A percentile compares a stretch with the other conserved stretches of the same genome.
phyloP scores from a whole-genome alignment of 495 filamentous ascomycete species.

The Trichocladium uniseriatum region DNA sequence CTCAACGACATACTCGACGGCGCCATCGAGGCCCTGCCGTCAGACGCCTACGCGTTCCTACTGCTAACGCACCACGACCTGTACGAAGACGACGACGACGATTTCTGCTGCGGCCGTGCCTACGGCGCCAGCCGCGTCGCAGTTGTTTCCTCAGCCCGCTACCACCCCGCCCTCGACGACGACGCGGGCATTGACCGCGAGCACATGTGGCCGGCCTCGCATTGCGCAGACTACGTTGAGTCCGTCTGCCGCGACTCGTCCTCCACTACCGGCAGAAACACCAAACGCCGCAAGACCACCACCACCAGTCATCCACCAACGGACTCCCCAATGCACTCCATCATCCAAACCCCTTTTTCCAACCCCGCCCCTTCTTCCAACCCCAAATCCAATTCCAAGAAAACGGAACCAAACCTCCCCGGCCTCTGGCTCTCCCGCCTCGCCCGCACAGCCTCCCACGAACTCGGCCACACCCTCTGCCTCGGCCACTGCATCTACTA shows the following conservation, averaged over 20 bases:
- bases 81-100: slow-evolving; percentile 56
- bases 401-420: background rate
- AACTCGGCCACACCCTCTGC: slow-evolving; percentile 58
- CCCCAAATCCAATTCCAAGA: background rate
- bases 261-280: too few species aligned
- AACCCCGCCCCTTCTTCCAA: slow-evolving; percentile 1
- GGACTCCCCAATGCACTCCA: slow-evolving; percentile 4
- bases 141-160: slow-evolving; percentile 52
- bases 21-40: slow-evolving; percentile 45
- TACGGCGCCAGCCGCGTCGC: slow-evolving; percentile 54
- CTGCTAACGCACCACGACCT: slow-evolving; percentile 53
- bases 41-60: slow-evolving; percentile 51
- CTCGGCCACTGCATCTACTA: slow-evolving; percentile 60
- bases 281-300: background rate
- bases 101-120: slow-evolving; percentile 56
- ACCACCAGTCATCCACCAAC: background rate
- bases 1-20: slow-evolving; percentile 56
- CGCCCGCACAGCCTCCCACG: slow-evolving; percentile 51
- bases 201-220: slow-evolving; percentile 56
- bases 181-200: slow-evolving; percentile 34
- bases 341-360: slow-evolving; percentile 9
- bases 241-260: slow-evolving; percentile 12
- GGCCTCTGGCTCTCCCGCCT: slow-evolving; percentile 49
- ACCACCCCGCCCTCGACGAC: slow-evolving; percentile 46
- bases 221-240: slow-evolving; percentile 46